Conservation (phyloP, 768 basidiomycete genomes). For the Suillus placidus region DNA sequence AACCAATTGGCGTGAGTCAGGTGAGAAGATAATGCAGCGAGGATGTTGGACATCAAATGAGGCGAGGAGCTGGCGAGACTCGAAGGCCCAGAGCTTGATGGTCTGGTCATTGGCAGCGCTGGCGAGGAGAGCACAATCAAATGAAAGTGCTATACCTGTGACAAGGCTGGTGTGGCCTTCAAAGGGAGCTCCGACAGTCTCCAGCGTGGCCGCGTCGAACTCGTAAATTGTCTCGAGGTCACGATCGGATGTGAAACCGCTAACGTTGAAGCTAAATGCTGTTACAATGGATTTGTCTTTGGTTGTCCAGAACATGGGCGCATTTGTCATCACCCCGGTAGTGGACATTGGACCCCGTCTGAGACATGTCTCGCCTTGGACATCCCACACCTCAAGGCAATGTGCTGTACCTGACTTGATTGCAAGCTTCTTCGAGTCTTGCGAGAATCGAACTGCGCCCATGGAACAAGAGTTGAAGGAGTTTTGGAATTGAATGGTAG, state of each 20-base stretch:
- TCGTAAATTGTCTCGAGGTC: neutral
- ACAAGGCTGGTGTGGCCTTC: neutral
- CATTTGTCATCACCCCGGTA: neutral
- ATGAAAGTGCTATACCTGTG: neutral
- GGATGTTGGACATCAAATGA: neutral
- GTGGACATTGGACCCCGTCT: neutral
- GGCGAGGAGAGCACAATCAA: neutral
- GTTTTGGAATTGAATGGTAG: neutral
- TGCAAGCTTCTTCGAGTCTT: neutral
- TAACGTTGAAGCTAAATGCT: neutral
- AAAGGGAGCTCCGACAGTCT: neutral
- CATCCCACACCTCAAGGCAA: neutral
- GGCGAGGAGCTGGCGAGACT: neutral
- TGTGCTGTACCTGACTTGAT: neutral
- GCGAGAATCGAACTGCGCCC: constrained; percentile 5
- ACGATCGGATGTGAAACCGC: accelerated
- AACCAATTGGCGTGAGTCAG: neutral
- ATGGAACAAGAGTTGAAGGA: no score
- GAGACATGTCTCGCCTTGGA: neutral
- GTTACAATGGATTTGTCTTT: neutral
- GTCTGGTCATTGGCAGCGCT: neutral
- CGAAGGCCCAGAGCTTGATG: neutral
- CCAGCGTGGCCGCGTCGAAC: neutral
- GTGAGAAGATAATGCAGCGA: neutral
- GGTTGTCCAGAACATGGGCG: neutral